Evolutionary conservation across 2,329 filamentous ascomycete species (phyloP).

Genomic region (Diaporthe eres): DNA sequence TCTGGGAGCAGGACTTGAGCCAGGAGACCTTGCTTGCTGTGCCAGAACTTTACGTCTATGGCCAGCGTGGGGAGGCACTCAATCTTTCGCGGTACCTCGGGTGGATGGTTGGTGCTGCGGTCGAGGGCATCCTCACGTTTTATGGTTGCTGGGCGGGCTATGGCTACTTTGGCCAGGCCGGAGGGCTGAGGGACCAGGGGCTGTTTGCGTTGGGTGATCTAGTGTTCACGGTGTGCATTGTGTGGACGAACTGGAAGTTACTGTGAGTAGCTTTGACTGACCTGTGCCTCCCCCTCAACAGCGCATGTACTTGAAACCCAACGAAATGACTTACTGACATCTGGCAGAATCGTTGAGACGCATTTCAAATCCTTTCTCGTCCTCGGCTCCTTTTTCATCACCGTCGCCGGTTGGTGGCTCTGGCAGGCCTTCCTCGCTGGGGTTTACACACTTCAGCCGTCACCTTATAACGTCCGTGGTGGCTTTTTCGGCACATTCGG

Average conservation of each 20-base stretch:
- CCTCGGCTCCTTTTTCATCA: conserved; percentile 69
- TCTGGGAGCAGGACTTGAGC: conserved; percentile 90
- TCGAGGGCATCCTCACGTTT: conserved; percentile 80
- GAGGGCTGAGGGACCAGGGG: conserved; percentile 72
- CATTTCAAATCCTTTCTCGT: conserved; percentile 81
- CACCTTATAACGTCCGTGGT: conserved; percentile 76
- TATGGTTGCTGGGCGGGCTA: conserved; percentile 72
- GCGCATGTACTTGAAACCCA: neutral
- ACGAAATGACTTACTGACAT: conserved; percentile 48
- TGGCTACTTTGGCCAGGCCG: conserved; percentile 57
- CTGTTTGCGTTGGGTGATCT: conserved; percentile 82
- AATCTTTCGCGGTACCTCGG: conserved; percentile 80
- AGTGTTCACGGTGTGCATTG: conserved; percentile 78
- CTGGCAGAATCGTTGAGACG: conserved; percentile 76
- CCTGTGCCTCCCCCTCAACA: neutral
- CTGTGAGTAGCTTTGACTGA: conserved; percentile 66
- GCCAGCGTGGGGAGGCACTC: conserved; percentile 80
- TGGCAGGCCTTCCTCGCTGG: conserved; percentile 82
- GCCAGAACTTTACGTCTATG: conserved; percentile 89
- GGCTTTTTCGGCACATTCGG: conserved; percentile 79
- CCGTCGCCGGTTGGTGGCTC: conserved; percentile 74
- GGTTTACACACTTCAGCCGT: conserved; percentile 67
- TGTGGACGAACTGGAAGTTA: conserved; percentile 83
- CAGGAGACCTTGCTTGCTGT: conserved; percentile 91
- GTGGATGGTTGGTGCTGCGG: conserved; percentile 83